Evolutionary conservation across 2,329 filamentous ascomycete genomes (phyloP).

Genomic region (Xylaria polymorpha): DNA sequence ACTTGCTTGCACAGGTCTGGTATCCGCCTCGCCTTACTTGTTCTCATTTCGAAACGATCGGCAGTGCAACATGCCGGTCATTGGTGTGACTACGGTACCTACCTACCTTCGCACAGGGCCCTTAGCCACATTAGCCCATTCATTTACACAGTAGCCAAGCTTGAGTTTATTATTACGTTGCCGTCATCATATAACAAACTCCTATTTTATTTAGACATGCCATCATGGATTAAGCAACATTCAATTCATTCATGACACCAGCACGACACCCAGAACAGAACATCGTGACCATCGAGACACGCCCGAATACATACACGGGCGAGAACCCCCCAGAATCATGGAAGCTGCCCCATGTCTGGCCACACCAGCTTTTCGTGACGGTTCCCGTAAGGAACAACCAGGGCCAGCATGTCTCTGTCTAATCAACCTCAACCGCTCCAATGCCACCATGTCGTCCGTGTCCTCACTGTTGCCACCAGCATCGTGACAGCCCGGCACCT

Average conservation of each 20-base stretch:
- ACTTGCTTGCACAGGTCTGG: not conserved
- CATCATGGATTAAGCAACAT: not conserved
- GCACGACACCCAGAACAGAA: not conserved
- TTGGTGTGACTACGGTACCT: conserved; percentile 14
- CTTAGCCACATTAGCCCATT: conserved; percentile 17
- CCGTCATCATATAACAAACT: conserved; percentile 13
- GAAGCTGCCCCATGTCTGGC: conserved; percentile 19
- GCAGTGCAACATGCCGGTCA: conserved; percentile 9
- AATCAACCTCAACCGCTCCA: conserved; percentile 23
- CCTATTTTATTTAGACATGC: conserved; percentile 27
- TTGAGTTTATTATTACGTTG: conserved; percentile 1
- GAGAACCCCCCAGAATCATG: conserved; percentile 17
- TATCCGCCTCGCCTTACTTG: not conserved
- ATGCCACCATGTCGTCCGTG: conserved; percentile 36
- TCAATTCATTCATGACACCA: not conserved
- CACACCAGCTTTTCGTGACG: conserved; percentile 19
- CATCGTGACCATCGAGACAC: not conserved
- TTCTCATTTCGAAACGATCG: conserved; percentile 30
- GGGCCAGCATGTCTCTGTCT: conserved; percentile 28
- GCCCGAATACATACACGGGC: not conserved
- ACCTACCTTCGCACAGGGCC: conserved; percentile 1
- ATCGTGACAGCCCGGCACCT: conserved; percentile 40
- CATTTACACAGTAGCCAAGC: no score
- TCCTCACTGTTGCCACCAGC: conserved; percentile 31
- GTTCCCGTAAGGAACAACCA: conserved; percentile 22